These are phyloP conservation scores for Penicillium chermesinum DNA, from an alignment of 495 filamentous ascomycete genomes.

Conservation along the genomic window DNA sequence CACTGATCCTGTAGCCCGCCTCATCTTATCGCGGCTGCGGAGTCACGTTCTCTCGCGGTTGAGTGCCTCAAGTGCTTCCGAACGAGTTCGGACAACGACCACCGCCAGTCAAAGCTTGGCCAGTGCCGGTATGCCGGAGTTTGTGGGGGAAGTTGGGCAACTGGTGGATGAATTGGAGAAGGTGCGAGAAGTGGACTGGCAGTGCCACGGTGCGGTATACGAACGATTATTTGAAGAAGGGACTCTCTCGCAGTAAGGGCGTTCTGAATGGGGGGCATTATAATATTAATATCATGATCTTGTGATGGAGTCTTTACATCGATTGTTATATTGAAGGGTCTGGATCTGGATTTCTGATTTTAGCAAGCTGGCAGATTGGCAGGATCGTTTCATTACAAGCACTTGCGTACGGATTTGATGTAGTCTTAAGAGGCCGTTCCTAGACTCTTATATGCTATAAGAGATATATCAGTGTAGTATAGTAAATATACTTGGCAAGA, in stretches of 20 bases:
- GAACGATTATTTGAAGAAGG: conserved; percentile 54
- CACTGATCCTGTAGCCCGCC: conserved; percentile 72
- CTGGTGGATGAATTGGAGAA: conserved; percentile 74
- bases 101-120: conserved; percentile 80
- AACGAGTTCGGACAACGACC: conserved; percentile 74
- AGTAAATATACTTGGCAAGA: too few relatives aligned
- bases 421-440: too few relatives aligned
- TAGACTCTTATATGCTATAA: too few relatives aligned
- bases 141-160: conserved; percentile 75
- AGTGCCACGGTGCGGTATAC: conserved; percentile 75
- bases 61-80: conserved; percentile 67
- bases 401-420: background rate
- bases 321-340: background rate
- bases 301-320: background rate
- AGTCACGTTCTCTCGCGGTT: conserved; percentile 73
- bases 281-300: conserved; percentile 7
- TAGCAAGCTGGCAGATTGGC: conserved; percentile 10
- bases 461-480: background rate
- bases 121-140: conserved; percentile 77
- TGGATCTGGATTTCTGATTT: background rate
- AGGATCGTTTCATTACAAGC: conserved; percentile 2
- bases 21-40: conserved; percentile 70
- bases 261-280: background rate
- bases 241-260: conserved; percentile 14
- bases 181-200: conserved; percentile 73